phyloP scores from a whole-genome alignment of 2,329 filamentous ascomycete genomes.

The Sclerotinia sclerotiorum region DNA sequence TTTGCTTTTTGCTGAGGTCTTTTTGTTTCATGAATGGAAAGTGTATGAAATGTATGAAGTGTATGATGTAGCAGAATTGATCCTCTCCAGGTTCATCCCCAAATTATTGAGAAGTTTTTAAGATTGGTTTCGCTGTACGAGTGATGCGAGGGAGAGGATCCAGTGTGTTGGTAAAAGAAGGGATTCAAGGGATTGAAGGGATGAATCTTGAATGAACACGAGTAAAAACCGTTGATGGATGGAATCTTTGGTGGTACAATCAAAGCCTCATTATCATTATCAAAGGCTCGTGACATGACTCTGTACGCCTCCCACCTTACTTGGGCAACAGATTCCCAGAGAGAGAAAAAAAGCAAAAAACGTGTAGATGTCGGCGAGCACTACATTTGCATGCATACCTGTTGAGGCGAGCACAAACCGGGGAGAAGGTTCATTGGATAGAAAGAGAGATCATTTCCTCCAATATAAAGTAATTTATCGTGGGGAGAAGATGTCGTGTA shows the following conservation, averaged over 20 bases:
- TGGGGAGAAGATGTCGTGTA: slow-evolving; percentile 4
- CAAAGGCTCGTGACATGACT: slow-evolving; percentile 6
- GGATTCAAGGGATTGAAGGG: neutral
- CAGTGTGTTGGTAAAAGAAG: slow-evolving; percentile 1
- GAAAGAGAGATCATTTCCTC: slow-evolving; percentile 1
- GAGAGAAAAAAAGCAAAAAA: neutral
- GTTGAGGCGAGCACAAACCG: neutral
- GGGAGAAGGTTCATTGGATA: slow-evolving; percentile 2
- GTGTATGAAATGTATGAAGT: neutral
- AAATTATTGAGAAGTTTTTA: neutral
- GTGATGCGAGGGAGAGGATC: neutral
- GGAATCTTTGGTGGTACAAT: neutral
- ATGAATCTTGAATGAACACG: neutral
- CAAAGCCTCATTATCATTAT: neutral
- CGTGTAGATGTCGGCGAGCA: neutral
- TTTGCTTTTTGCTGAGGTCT: neutral
- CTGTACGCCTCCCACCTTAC: neutral
- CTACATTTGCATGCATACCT: neutral
- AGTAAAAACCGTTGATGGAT: neutral
- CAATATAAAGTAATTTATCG: slow-evolving; percentile 1
- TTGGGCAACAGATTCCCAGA: neutral
- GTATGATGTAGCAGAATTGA: neutral
- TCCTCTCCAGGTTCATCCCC: slow-evolving; percentile 12
- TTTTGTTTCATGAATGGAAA: neutral
- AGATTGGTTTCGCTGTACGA: neutral